A percentile compares a stretch with the other conserved stretches of the same genome.
Evolutionary conservation across 805 yeast species (phyloP).

Genomic region (Wickerhamiella dianesei): DNA sequence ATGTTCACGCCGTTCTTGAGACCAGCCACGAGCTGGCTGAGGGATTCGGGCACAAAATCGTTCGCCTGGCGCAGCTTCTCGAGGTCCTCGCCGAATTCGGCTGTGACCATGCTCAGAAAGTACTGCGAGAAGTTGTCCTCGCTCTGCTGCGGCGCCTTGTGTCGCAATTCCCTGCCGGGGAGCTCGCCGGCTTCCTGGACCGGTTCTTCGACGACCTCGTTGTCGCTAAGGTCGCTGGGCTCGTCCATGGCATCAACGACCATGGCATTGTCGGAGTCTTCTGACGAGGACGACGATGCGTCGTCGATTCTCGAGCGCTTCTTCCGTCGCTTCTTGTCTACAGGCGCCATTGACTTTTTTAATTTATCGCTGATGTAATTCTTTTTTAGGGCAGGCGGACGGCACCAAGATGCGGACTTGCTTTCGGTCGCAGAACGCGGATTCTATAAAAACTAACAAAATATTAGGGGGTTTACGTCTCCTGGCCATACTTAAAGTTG

Average conservation of each 20-base stretch:
- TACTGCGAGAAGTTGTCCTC: conserved; percentile 22
- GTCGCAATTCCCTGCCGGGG: conserved; percentile 17
- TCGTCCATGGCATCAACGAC: conserved; percentile 12
- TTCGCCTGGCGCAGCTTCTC: conserved; percentile 31
- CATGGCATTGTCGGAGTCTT: conserved; percentile 1
- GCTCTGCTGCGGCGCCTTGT: conserved; percentile 13
- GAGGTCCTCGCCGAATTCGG: conserved; percentile 35
- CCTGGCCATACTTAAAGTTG: too few relatives aligned
- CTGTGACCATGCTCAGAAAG: conserved; percentile 33
- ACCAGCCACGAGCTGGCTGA: conserved; percentile 25
- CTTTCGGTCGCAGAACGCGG: too few relatives aligned
- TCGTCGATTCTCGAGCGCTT: conserved; percentile 20
- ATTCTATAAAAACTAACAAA: too few relatives aligned
- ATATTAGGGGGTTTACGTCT: too few relatives aligned
- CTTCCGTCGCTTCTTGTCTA: conserved; percentile 17
- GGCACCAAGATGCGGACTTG: too few relatives aligned
- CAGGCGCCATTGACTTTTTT: neutral
- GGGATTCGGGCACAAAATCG: conserved; percentile 27
- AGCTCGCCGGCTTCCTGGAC: neutral
- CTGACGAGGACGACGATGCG: conserved; percentile 13
- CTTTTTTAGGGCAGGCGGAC: too few relatives aligned
- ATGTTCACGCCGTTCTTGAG: conserved; percentile 28
- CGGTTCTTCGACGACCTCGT: conserved; percentile 2
- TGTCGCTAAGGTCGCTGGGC: conserved; percentile 15
- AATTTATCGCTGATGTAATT: conserved; percentile 1